phyloP scores from a whole-genome alignment of 2,329 filamentous ascomycete genomes.

The Alternaria sp. region DNA sequence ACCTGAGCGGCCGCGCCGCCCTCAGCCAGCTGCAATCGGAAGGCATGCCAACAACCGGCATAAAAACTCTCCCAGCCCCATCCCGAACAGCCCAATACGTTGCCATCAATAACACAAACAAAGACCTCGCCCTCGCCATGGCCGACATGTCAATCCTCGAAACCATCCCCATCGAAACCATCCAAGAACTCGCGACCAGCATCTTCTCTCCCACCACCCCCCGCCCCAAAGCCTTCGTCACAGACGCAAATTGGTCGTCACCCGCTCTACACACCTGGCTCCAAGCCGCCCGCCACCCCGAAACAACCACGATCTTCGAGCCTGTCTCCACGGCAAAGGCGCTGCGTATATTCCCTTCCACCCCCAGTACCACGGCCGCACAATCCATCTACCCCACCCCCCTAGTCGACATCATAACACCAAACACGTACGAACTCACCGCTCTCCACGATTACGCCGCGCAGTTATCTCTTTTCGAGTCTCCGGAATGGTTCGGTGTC shows the following conservation, averaged over 20 bases:
- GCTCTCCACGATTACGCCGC: conserved; percentile 78
- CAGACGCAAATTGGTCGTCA: conserved; percentile 86
- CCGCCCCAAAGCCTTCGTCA: conserved; percentile 75
- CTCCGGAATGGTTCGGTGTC: conserved; percentile 75
- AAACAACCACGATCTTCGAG: conserved; percentile 72
- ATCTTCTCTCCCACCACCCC: conserved; percentile 15
- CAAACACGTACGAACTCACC: conserved; percentile 81
- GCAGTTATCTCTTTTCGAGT: conserved; percentile 70
- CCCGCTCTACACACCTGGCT: conserved; percentile 72
- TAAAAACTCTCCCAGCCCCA: conserved; percentile 56
- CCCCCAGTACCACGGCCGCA: conserved; percentile 64
- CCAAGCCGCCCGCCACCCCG: conserved; percentile 58
- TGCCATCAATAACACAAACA: conserved; percentile 82
- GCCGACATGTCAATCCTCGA: conserved; percentile 90
- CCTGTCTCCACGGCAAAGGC: conserved; percentile 87
- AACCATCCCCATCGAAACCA: conserved; percentile 40
- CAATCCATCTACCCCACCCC: conserved; percentile 62
- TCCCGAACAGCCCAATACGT: conserved; percentile 88
- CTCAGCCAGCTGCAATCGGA: conserved; percentile 68
- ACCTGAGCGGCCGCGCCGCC: conserved; percentile 76
- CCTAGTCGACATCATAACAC: conserved; percentile 76
- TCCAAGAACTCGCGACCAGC: conserved; percentile 18
- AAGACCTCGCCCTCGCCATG: conserved; percentile 89
- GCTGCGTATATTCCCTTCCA: conserved; percentile 65
- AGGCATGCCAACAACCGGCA: conserved; percentile 68